Base-by-base conservation (phyloP, 208 protist genomes). In the Leishmania braziliensis region DNA sequence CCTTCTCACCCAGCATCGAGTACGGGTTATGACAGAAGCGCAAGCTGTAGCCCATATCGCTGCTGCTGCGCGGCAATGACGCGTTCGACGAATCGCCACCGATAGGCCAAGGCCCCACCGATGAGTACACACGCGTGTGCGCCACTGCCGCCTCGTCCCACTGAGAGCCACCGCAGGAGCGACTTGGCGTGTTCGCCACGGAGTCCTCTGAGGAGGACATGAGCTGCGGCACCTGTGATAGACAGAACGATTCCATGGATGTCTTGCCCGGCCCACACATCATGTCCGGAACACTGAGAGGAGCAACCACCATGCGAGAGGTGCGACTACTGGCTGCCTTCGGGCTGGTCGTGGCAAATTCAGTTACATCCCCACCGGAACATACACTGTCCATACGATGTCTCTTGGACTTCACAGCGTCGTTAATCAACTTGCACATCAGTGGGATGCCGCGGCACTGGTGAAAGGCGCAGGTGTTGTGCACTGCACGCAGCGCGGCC, bases 381-480 rank as follows among this genome's bases (percentile, higher is more conserved):
- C 26, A 14, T 3, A 10, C 26, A 5, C 58, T 74, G 43, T 58
- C 51, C 33, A 33, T 29, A 56, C 75, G 79, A 26, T 78, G 76
- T 53, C 58, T 80, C 80, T 81, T 80, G 1, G 72, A 76, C 72
- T 81, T 72, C 39, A 77, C 54, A 43, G 77, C 76, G 62, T 78
- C 73, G 51, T 76, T 78, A 68, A 79, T 84, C 33, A 84, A 54
- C 58, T 83, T 87, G 68, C 82, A 68, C 79, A 85, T 80, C n/a
- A 82, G 48, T 50, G 89, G 89, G 3, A 92, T 72, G 46, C 87
- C 87, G n/a, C 51, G 46, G 80, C 89, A 92, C 72, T 53, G 63
- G 62, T 14, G 20, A 56, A 92, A 89, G 65, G 89, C 82, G 26
- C 68, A 82, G 23, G 86, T 88, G 83, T 88, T 80, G 87, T 92